A percentile compares a stretch with the other conserved stretches of the same genome.
Evolutionary conservation across 2,329 filamentous ascomycete species (phyloP).

Genomic region (Phymatotrichopsis omnivora): DNA sequence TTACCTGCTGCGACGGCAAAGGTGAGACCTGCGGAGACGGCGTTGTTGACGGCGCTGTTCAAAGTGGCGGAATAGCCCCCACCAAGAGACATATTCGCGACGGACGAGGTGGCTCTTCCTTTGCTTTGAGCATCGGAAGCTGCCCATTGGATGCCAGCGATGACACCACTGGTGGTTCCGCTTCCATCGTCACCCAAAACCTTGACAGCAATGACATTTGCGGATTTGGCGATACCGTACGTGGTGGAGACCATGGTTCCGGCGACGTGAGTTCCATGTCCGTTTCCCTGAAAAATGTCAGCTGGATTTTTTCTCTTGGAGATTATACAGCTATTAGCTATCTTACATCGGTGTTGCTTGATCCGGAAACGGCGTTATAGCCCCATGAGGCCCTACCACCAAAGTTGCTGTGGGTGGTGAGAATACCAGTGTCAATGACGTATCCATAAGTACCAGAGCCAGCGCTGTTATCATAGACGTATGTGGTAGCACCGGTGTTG

Average conservation of each 20-base stretch:
- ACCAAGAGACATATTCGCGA: constrained; percentile 49
- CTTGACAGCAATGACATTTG: constrained; percentile 49
- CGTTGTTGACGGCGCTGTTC: constrained; percentile 43
- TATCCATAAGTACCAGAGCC: constrained; percentile 34
- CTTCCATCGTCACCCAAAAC: constrained; percentile 45
- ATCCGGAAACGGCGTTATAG: constrained; percentile 32
- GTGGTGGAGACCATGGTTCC: constrained; percentile 52
- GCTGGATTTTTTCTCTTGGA: too few species aligned
- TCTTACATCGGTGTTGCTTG: constrained; percentile 32
- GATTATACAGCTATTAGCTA: neutral
- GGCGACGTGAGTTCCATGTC: constrained; percentile 55
- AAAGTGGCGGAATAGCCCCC: constrained; percentile 40
- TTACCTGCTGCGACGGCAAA: constrained; percentile 49
- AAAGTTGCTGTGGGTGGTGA: constrained; percentile 33
- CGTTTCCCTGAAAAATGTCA: constrained; percentile 39
- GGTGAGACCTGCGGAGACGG: constrained; percentile 42
- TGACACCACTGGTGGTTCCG: constrained; percentile 44
- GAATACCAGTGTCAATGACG: constrained; percentile 35
- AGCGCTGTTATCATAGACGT: constrained; percentile 33
- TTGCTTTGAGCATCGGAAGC: constrained; percentile 33
- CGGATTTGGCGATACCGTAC: constrained; percentile 53
- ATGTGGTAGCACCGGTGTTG: constrained; percentile 30
- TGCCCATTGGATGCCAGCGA: constrained; percentile 50
- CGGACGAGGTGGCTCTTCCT: constrained; percentile 28
- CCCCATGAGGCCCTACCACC: constrained; percentile 34